These are phyloP conservation scores for Ophiostoma ulmi DNA, from an alignment of 2,329 filamentous ascomycete genomes.

Conservation along the genomic window DNA sequence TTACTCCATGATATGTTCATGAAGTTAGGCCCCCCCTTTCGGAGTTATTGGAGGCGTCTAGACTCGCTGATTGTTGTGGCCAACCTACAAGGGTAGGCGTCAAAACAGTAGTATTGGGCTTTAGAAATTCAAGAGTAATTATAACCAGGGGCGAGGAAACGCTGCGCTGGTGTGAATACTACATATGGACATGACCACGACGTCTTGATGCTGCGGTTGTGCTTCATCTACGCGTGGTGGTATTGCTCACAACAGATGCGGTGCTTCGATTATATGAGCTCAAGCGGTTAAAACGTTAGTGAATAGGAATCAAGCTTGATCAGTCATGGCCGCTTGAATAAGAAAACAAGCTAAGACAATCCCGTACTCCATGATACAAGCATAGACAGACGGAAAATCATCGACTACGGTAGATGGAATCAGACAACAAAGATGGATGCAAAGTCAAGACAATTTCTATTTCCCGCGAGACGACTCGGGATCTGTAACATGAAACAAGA, in stretches of 20 bases:
- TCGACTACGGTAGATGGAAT: background rate
- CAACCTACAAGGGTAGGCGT: background rate
- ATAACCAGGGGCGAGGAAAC: background rate
- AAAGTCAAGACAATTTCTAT: background rate
- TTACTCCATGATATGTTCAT: background rate
- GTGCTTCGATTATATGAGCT: background rate
- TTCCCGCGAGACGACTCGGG: background rate
- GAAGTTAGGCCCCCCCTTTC: background rate
- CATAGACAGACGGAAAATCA: background rate
- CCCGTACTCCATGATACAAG: background rate
- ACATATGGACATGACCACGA: background rate
- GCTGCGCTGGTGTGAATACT: background rate
- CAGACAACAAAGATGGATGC: background rate
- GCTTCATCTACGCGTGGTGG: background rate
- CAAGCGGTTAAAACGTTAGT: background rate
- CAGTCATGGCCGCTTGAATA: background rate
- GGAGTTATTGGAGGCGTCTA: background rate
- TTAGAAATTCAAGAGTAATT: background rate
- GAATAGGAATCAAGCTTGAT: too few species aligned
- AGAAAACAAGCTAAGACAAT: background rate
- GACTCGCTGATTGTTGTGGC: background rate
- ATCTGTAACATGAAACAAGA: background rate
- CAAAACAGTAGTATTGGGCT: background rate
- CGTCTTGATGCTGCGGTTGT: background rate
- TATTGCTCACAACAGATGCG: conserved; percentile 1